Percentiles rank a stretch among this genome's conserved stretches.
Evolutionary conservation across 192 early-diverging fungal genomes (phyloP).

Genomic region (Chytriomyces confervae): DNA sequence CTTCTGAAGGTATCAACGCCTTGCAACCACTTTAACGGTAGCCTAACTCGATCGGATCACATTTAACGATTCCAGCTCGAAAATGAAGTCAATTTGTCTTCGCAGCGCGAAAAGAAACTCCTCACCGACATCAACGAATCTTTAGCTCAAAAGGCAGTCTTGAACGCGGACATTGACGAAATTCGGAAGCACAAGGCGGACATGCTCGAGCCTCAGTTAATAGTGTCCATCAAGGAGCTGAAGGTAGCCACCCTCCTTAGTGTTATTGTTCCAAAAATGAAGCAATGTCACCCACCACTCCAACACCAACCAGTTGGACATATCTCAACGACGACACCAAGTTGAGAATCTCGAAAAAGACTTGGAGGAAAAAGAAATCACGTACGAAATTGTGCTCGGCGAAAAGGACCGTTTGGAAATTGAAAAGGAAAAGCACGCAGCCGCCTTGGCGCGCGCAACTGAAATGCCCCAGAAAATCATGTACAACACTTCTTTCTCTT

Average conservation of each 20-base stretch:
- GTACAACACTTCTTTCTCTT: slow-evolving; percentile 43
- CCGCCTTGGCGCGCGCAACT: slow-evolving; percentile 55
- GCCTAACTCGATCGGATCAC: background rate
- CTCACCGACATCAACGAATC: slow-evolving; percentile 61
- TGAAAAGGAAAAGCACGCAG: slow-evolving; percentile 62
- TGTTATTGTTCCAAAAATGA: slow-evolving; percentile 2
- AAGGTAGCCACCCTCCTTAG: slow-evolving; percentile 40
- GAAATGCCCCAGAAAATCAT: slow-evolving; percentile 70
- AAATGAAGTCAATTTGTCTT: slow-evolving; percentile 63
- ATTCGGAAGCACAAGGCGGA: slow-evolving; percentile 67
- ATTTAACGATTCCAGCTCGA: slow-evolving; percentile 48
- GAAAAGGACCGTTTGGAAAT: slow-evolving; percentile 64
- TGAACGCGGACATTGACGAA: slow-evolving; percentile 65
- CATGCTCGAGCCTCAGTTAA: slow-evolving; percentile 70
- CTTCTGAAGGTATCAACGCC: slow-evolving; percentile 53
- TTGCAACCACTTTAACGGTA: background rate
- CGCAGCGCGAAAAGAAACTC: slow-evolving; percentile 57
- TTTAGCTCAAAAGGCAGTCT: slow-evolving; percentile 41
- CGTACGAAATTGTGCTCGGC: slow-evolving; percentile 54
- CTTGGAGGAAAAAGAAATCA: slow-evolving; percentile 68
- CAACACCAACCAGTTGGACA: slow-evolving; percentile 50
- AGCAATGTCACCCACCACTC: slow-evolving; percentile 28
- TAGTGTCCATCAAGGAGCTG: slow-evolving; percentile 65
- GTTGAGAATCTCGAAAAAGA: slow-evolving; percentile 70
- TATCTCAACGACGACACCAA: slow-evolving; percentile 65